These are phyloP conservation scores for Sugiyamaella pinicola DNA, from an alignment of 1,139 yeast species.

Conservation along the genomic window DNA sequence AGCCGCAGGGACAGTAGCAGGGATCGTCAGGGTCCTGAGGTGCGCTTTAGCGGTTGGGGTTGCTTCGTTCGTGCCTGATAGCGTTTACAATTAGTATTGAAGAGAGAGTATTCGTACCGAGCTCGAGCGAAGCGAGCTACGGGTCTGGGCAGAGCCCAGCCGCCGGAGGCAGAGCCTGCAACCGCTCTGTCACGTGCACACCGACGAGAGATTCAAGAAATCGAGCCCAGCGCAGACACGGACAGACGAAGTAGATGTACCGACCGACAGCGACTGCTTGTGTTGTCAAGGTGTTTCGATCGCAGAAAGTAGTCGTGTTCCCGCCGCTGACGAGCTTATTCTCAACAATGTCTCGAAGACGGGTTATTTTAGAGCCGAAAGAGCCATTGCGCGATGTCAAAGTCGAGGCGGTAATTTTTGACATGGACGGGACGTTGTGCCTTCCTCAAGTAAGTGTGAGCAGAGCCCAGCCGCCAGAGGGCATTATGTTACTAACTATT, in stretches of 20 bases:
- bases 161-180: neutral
- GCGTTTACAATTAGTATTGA: no score
- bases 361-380: constrained; percentile 10
- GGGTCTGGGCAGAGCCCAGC: neutral
- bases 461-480: constrained; percentile 1
- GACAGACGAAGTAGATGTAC: no score
- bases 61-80: no score
- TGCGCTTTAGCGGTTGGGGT: no score
- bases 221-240: no score
- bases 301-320: neutral
- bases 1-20: no score
- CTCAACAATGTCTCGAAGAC: constrained; percentile 9
- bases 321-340: neutral
- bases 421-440: constrained; percentile 72
- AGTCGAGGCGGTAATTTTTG: constrained; percentile 58
- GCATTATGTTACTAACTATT: constrained; percentile 3
- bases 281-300: neutral
- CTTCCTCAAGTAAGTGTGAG: constrained; percentile 53
- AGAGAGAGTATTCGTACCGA: no score
- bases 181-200: no score
- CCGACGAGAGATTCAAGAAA: no score
- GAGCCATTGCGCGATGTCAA: constrained; percentile 38
- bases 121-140: neutral
- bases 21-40: no score
- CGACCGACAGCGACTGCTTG: neutral